Percentiles rank a stretch among this genome's conserved stretches.
Evolutionary conservation across 305 asterid genomes (phyloP).

Genomic region (Fraxinus velutina): DNA sequence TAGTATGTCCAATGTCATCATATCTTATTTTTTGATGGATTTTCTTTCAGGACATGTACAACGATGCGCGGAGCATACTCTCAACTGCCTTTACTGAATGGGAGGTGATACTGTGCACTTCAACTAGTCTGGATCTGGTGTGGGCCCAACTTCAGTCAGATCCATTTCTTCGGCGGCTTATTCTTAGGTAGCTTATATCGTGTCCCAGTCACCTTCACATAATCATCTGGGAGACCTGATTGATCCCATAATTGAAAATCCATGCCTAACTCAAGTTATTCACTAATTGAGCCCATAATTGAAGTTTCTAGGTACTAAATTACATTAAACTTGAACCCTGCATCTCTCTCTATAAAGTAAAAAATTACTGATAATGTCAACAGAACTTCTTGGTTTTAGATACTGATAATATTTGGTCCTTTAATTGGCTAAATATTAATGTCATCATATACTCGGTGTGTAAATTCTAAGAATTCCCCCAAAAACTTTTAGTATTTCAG

Average conservation of each 20-base stretch:
- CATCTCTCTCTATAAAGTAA: not conserved
- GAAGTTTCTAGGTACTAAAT: constrained; percentile 1
- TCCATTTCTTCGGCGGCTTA: constrained; percentile 77
- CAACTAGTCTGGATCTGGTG: constrained; percentile 67
- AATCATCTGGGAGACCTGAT: not conserved
- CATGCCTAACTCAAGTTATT: not conserved
- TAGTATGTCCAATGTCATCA: constrained; percentile 12
- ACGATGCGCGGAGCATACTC: constrained; percentile 50
- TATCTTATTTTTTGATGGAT: not conserved
- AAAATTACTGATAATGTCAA: not conserved
- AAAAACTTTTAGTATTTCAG: not conserved
- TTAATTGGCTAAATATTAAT: not conserved
- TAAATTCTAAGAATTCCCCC: not conserved
- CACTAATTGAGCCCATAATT: not conserved
- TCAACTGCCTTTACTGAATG: constrained; percentile 75
- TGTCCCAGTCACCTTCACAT: constrained; percentile 6
- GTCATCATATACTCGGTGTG: not conserved
- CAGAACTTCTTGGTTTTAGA: not conserved
- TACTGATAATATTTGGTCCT: not conserved
- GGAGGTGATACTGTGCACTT: constrained; percentile 86
- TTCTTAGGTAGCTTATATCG: constrained; percentile 57
- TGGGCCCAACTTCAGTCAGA: constrained; percentile 94
- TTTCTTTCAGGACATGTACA: constrained; percentile 50
- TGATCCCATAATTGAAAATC: not conserved
- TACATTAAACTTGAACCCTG: not conserved